Conservation (phyloP, 805 yeast genomes). For the Aciculoconidium aculeatum region DNA sequence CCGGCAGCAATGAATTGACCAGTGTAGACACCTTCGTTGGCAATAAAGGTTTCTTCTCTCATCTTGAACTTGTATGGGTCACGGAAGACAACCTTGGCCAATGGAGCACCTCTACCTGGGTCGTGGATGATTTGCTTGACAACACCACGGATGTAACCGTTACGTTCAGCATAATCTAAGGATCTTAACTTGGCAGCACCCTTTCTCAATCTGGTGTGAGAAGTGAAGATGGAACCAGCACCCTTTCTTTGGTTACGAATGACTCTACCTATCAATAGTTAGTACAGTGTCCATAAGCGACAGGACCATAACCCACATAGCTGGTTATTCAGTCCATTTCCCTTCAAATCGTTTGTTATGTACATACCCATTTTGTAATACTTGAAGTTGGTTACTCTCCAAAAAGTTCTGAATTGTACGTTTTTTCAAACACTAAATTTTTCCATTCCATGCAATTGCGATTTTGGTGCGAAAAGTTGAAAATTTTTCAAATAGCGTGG, state of each 20-base stretch:
- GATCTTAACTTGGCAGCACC: slow-evolving; percentile 99
- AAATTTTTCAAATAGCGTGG: too few relatives aligned
- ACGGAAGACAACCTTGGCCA: slow-evolving; percentile 92
- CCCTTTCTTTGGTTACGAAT: slow-evolving; percentile 99
- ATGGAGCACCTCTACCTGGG: slow-evolving; percentile 99
- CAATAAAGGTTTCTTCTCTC: slow-evolving; percentile 98
- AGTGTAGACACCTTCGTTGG: slow-evolving; percentile 99
- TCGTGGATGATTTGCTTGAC: slow-evolving; percentile 98
- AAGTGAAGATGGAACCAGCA: slow-evolving; percentile 99
- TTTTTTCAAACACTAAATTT: too few relatives aligned
- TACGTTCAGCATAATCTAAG: slow-evolving; percentile 98
- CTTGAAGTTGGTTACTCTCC: too few relatives aligned
- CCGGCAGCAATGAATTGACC: slow-evolving; percentile 99
- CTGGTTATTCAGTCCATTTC: too few relatives aligned
- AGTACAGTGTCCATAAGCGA: too few relatives aligned
- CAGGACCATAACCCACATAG: not conserved
- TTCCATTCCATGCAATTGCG: too few relatives aligned
- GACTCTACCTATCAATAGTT: slow-evolving; percentile 76
- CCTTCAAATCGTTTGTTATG: too few relatives aligned
- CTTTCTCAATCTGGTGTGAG: slow-evolving; percentile 99
- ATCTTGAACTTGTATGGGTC: slow-evolving; percentile 98
- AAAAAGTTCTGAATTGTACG: too few relatives aligned
- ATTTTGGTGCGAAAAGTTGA: too few relatives aligned
- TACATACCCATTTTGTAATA: slow-evolving; percentile 1
- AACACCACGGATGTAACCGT: slow-evolving; percentile 99